These are phyloP conservation scores for Ogataea trehaloabstinens DNA, from an alignment of 805 yeast genomes.

Conservation along the genomic window DNA sequence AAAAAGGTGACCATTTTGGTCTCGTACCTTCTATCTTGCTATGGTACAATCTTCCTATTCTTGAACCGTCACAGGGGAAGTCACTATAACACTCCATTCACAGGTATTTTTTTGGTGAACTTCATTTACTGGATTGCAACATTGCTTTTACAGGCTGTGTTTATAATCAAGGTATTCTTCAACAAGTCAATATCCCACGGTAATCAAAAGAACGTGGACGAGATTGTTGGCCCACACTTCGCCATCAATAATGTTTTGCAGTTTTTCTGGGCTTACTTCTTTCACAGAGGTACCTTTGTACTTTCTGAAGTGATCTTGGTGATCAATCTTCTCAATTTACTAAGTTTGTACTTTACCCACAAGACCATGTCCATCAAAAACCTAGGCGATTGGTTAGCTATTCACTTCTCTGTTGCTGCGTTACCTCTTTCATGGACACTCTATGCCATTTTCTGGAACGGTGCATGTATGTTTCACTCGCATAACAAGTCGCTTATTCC, in stretches of 20 bases:
- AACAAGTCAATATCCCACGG: slow-evolving; percentile 21
- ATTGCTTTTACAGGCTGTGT: slow-evolving; percentile 51
- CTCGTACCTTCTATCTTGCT: slow-evolving; percentile 54
- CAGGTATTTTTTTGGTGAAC: slow-evolving; percentile 49
- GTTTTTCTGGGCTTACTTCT: slow-evolving; percentile 63
- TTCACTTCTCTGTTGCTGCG: slow-evolving; percentile 67
- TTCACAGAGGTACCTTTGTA: slow-evolving; percentile 57
- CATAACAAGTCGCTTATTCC: slow-evolving; percentile 52
- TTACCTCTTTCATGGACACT: slow-evolving; percentile 74
- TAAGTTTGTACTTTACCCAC: slow-evolving; percentile 54
- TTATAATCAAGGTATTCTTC: slow-evolving; percentile 41
- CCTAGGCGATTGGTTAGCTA: slow-evolving; percentile 47
- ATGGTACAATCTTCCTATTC: slow-evolving; percentile 54
- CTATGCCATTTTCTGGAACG: slow-evolving; percentile 80
- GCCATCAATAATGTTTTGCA: slow-evolving; percentile 57
- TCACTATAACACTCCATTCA: slow-evolving; percentile 65
- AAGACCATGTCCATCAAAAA: slow-evolving; percentile 58
- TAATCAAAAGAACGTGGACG: slow-evolving; percentile 33
- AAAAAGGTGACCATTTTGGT: slow-evolving; percentile 44
- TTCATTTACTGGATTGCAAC: slow-evolving; percentile 58
- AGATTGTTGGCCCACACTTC: slow-evolving; percentile 58
- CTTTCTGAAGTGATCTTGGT: slow-evolving; percentile 57
- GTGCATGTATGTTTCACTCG: slow-evolving; percentile 71
- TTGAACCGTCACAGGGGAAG: slow-evolving; percentile 51
- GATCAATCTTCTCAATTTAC: slow-evolving; percentile 57